phyloP scores from a whole-genome alignment of 2,329 filamentous ascomycete species.

The Botrytis medusae region DNA sequence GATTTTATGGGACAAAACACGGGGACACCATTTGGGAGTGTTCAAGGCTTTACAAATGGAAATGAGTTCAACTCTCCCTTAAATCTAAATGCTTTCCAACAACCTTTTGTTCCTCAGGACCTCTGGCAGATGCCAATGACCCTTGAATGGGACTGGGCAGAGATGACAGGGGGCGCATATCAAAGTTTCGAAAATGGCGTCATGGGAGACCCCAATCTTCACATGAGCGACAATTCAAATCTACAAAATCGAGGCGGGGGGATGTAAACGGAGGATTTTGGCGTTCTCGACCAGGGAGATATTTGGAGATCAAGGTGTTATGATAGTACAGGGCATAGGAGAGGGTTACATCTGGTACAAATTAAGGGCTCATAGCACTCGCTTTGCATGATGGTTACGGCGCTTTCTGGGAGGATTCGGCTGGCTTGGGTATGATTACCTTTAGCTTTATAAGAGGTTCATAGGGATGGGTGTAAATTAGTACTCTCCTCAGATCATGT shows the following conservation, averaged over 20 bases:
- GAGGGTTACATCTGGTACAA: background rate
- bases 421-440: background rate
- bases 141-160: conserved; percentile 74
- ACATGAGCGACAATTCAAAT: conserved; percentile 33
- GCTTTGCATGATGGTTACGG: conserved; percentile 16
- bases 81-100: conserved; percentile 60
- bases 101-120: conserved; percentile 89
- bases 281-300: background rate
- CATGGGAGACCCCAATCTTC: conserved; percentile 33
- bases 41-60: conserved; percentile 32
- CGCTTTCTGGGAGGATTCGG: background rate
- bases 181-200: conserved; percentile 62
- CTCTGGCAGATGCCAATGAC: conserved; percentile 96
- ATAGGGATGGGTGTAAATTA: conserved; percentile 1
- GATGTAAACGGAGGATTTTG: conserved; percentile 6
- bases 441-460: background rate
- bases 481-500: conserved; percentile 13
- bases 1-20: conserved; percentile 34
- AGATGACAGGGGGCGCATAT: conserved; percentile 65
- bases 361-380: conserved; percentile 4
- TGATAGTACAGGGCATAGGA: conserved; percentile 3
- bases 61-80: conserved; percentile 38
- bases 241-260: conserved; percentile 31
- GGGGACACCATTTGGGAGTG: conserved; percentile 36
- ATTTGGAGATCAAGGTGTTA: background rate